Conservation (phyloP, 2,329 filamentous ascomycete species). For the Scopulariopsis brevicaulis region DNA sequence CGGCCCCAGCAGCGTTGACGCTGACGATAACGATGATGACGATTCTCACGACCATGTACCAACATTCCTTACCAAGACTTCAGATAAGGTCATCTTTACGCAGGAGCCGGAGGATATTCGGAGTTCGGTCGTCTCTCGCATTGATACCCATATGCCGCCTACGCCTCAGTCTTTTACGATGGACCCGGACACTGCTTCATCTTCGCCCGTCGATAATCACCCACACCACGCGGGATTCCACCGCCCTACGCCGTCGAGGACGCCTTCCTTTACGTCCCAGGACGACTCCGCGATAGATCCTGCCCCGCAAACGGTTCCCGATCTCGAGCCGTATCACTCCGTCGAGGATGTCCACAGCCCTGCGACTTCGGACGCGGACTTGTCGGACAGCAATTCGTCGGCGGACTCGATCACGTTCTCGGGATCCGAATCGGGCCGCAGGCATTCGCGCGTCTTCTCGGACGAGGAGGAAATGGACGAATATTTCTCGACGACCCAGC, state of each 20-base stretch:
- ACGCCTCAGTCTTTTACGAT: background rate
- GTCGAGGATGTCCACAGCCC: background rate
- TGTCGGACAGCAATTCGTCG: conserved; percentile 3
- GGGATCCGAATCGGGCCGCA: background rate
- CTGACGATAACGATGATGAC: conserved; percentile 9
- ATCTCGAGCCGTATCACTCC: background rate
- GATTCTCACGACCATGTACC: conserved; percentile 1
- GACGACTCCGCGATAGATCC: background rate
- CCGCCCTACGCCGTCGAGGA: background rate
- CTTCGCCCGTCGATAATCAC: background rate
- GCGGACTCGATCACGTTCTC: conserved; percentile 3
- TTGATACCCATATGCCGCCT: conserved; percentile 4
- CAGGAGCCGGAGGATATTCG: conserved; percentile 4
- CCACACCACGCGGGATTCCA: background rate
- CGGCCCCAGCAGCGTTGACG: conserved; percentile 25
- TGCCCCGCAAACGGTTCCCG: background rate
- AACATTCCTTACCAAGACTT: conserved; percentile 3
- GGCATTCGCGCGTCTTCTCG: background rate
- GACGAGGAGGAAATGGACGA: conserved; percentile 2
- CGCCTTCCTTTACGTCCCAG: background rate
- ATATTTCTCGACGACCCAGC: conserved; percentile 2
- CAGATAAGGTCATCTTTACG: conserved; percentile 3
- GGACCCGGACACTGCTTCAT: background rate
- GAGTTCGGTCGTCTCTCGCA: background rate
- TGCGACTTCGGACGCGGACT: background rate